Base-by-base conservation (phyloP, 78 protist genomes). In the Dictyostelium firmibasis region DNA sequence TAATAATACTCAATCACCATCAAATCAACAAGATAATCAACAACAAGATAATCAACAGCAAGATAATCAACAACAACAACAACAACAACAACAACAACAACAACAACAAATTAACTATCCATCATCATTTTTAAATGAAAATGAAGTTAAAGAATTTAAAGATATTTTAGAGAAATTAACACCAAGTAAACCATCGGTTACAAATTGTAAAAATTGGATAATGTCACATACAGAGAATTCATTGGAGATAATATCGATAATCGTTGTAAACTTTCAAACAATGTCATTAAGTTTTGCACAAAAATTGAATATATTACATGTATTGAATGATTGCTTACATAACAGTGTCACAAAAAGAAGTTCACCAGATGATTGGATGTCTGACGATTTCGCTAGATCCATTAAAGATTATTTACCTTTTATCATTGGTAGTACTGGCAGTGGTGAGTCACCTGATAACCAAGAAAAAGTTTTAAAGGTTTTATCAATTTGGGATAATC, bases 221-320 rank as follows among this genome's bases (percentile, higher is more conserved):
- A 78, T 89, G 78, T 4, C 47, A 29, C 94, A 89, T 81, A 41
- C 75, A 47, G n/a, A 14, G 33, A 69, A 89, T 81, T 75, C 94
- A 31, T 81, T 89, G 72, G 94, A 89, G 75, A 69, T 89, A n/a
- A 89, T 89, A 25, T 89, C 94, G 1, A 81, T 89, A 10, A 81
- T 89, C n/a, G 83, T 85, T 10, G 83, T 81, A 18, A 69, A 85
- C 14, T 78, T 64, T 69, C 94, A 89, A 35, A 77, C 33, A 8
- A 29, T 33, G 13, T 38, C 11, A 31, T 60, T 89, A 23, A 14
- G 36, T 13, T 89, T 89, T 44, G 20, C 64, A 35, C 78, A 64
- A 23, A 78, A 81, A 35, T 75, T 89, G 11, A 89, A 81, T 81
- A 89, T 89, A 13, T 36, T 89, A 0, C 47, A 78, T 70, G 94